Percentiles rank a stretch among this genome's conserved stretches.
These are phyloP conservation scores for Ciborinia camelliae DNA, from an alignment of 2,329 filamentous ascomycete genomes.

Conservation along the genomic window DNA sequence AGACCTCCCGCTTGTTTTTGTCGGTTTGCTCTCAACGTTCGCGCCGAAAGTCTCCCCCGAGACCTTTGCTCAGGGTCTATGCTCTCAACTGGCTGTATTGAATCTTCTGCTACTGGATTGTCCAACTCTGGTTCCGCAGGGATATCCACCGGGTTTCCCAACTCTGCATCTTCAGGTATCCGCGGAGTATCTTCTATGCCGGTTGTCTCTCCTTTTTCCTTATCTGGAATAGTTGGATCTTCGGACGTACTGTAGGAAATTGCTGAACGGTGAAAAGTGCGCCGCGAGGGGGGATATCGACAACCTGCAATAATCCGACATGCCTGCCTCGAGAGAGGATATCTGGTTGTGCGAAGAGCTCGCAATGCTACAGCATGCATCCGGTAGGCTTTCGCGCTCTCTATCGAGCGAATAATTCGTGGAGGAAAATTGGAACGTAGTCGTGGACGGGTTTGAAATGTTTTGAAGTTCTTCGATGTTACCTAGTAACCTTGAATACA, in stretches of 20 bases:
- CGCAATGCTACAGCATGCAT: slow-evolving; percentile 37
- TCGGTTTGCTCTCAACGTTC: slow-evolving; percentile 25
- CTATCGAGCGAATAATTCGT: slow-evolving; percentile 8
- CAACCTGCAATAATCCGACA: slow-evolving; percentile 36
- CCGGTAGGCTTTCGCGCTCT: slow-evolving; percentile 32
- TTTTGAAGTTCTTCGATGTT: not conserved
- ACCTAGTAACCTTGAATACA: too few species aligned
- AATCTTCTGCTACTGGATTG: slow-evolving; percentile 9
- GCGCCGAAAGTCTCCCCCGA: slow-evolving; percentile 24
- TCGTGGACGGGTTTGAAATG: not conserved
- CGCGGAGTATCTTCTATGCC: not conserved
- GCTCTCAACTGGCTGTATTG: slow-evolving; percentile 15
- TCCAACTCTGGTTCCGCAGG: slow-evolving; percentile 2
- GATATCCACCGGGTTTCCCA: not conserved
- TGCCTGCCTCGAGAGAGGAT: slow-evolving; percentile 30
- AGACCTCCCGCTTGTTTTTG: slow-evolving; percentile 37
- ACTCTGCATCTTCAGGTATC: not conserved
- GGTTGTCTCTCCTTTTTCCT: slow-evolving; percentile 22
- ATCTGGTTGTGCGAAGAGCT: slow-evolving; percentile 33
- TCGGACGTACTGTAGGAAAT: slow-evolving; percentile 30
- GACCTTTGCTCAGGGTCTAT: slow-evolving; percentile 17
- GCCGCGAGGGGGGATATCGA: slow-evolving; percentile 31
- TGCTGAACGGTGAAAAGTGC: slow-evolving; percentile 35
- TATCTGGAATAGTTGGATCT: slow-evolving; percentile 20
- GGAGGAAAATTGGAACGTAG: not conserved